Percentiles rank a stretch among this genome's conserved stretches.
phyloP scores from a whole-genome alignment of 257 asterid species.

The Eucommia ulmoides region DNA sequence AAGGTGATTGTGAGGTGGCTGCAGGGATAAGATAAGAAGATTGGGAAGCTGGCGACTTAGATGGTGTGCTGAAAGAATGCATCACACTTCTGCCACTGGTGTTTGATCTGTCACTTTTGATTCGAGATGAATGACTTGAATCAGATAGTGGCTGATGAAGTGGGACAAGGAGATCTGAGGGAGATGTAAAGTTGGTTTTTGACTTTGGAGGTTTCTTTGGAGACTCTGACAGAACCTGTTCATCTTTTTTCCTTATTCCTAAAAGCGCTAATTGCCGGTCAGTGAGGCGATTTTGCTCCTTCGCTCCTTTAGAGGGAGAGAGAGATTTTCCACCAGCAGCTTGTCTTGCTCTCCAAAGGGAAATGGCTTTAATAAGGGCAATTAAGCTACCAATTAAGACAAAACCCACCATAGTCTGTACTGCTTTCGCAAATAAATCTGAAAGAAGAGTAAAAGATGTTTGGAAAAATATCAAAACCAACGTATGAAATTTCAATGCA shows the following conservation, averaged over 20 bases:
- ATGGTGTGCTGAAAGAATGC: slow-evolving; percentile 39
- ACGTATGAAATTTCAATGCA: neutral
- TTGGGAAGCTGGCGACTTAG: slow-evolving; percentile 72
- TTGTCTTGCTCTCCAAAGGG: slow-evolving; percentile 42
- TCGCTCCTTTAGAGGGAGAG: slow-evolving; percentile 54
- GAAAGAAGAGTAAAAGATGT: slow-evolving; percentile 12
- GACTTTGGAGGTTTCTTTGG: slow-evolving; percentile 63
- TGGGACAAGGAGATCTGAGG: slow-evolving; percentile 59
- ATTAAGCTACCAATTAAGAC: slow-evolving; percentile 39
- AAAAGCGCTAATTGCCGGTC: slow-evolving; percentile 66
- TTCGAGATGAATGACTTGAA: slow-evolving; percentile 34
- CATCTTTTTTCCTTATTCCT: slow-evolving; percentile 56
- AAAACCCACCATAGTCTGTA: slow-evolving; percentile 32
- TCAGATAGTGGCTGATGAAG: slow-evolving; percentile 52
- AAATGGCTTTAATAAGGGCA: slow-evolving; percentile 56
- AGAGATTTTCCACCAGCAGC: slow-evolving; percentile 24
- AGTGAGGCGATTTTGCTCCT: slow-evolving; percentile 47
- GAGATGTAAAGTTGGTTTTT: slow-evolving; percentile 35
- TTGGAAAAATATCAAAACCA: neutral
- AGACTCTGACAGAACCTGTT: slow-evolving; percentile 31
- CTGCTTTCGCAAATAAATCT: slow-evolving; percentile 43
- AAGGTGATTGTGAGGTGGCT: slow-evolving; percentile 36
- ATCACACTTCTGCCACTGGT: slow-evolving; percentile 35
- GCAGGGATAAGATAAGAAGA: slow-evolving; percentile 63
- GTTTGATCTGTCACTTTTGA: slow-evolving; percentile 46